phyloP scores from a whole-genome alignment of 1,139 yeast species.

The Arxiozyma heterogenica region DNA sequence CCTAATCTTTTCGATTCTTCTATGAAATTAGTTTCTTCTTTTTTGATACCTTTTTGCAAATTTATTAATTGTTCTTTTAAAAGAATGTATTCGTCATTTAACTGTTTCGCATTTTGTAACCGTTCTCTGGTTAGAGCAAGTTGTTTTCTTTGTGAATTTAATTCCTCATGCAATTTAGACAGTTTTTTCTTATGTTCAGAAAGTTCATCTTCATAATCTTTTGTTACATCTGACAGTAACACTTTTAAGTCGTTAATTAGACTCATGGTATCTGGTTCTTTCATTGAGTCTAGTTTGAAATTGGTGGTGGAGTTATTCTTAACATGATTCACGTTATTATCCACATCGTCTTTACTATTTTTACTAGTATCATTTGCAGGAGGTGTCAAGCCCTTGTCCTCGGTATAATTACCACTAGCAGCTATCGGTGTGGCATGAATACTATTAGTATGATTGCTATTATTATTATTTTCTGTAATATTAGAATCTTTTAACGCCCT shows the following conservation, averaged over 20 bases:
- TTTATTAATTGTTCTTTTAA: slow-evolving; percentile 45
- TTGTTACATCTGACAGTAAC: slow-evolving; percentile 20
- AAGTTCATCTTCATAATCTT: slow-evolving; percentile 26
- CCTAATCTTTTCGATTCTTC: slow-evolving; percentile 35
- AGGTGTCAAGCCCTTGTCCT: not conserved
- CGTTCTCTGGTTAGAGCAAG: slow-evolving; percentile 24
- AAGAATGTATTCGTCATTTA: slow-evolving; percentile 24
- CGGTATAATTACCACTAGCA: not conserved
- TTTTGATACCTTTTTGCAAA: slow-evolving; percentile 47
- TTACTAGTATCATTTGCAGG: not conserved
- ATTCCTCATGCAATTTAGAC: slow-evolving; percentile 18
- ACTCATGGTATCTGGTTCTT: slow-evolving; percentile 21
- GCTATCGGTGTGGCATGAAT: not conserved
- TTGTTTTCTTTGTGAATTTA: slow-evolving; percentile 20
- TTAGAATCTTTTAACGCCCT: slow-evolving; percentile 10
- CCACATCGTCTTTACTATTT: not conserved
- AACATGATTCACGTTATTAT: not conserved
- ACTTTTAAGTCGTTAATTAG: slow-evolving; percentile 23
- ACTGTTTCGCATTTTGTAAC: slow-evolving; percentile 22
- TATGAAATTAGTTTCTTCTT: slow-evolving; percentile 46
- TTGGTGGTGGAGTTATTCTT: not conserved
- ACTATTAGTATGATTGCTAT: not conserved
- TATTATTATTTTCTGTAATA: not conserved
- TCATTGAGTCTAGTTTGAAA: slow-evolving; percentile 2
- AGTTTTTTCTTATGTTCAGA: slow-evolving; percentile 23